A percentile compares a stretch with the other conserved stretches of the same genome.
Conservation (phyloP, 352 stramenopile genomes). For the Peronospora belbahrii region DNA sequence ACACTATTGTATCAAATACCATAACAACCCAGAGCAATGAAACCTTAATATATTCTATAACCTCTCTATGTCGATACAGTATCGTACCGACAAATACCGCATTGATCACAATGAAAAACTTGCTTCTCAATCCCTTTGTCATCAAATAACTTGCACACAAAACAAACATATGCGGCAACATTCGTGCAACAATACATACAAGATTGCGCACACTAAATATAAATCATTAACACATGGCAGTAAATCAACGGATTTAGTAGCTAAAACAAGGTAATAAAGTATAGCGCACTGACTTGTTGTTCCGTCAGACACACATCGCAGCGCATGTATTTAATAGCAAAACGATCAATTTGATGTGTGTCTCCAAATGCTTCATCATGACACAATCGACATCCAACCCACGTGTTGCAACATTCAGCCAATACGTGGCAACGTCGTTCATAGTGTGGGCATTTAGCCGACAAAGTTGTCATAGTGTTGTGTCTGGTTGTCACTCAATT, state of each 20-base stretch:
- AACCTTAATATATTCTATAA: too few species aligned
- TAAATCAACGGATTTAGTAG: background rate
- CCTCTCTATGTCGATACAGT: too few species aligned
- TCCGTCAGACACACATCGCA: constrained; percentile 51
- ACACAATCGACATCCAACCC: constrained; percentile 68
- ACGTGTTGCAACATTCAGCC: constrained; percentile 65
- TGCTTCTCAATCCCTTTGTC: constrained; percentile 48
- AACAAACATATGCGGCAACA: constrained; percentile 62
- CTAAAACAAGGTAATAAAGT: background rate
- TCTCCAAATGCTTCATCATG: constrained; percentile 44
- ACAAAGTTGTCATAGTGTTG: background rate
- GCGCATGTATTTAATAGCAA: constrained; percentile 61
- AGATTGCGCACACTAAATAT: constrained; percentile 39
- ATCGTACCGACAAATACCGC: constrained; percentile 63
- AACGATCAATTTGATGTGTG: constrained; percentile 69
- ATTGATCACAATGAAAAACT: constrained; percentile 70
- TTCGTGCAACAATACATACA: constrained; percentile 38
- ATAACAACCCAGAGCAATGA: too few species aligned
- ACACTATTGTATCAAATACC: constrained; percentile 27
- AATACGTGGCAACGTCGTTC: constrained; percentile 52
- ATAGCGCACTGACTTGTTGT: constrained; percentile 45
- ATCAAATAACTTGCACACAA: constrained; percentile 69
- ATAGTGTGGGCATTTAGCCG: constrained; percentile 48
- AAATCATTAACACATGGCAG: background rate
- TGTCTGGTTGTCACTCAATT: background rate